These are phyloP conservation scores for Cotoneaster glaucophyllus DNA, from an alignment of 306 rosid genomes.

Conservation along the genomic window DNA sequence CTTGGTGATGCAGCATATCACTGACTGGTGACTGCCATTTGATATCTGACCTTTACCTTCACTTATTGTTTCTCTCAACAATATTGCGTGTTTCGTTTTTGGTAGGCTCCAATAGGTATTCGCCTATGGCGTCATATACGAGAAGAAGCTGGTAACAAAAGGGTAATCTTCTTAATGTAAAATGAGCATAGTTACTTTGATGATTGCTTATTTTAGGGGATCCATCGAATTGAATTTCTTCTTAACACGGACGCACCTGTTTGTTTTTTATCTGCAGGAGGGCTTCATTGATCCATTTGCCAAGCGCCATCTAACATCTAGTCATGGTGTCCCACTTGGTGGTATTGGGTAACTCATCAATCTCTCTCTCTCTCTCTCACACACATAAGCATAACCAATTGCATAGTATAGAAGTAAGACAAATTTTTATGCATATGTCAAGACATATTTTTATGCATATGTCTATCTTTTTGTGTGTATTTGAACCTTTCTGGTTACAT, in stretches of 20 bases:
- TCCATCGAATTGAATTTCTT: constrained; percentile 11
- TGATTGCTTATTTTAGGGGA: constrained; percentile 14
- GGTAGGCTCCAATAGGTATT: constrained; percentile 69
- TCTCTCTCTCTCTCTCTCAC: not conserved
- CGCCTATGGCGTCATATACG: constrained; percentile 58
- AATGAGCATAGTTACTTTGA: constrained; percentile 7
- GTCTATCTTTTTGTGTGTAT: not conserved
- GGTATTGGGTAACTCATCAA: constrained; percentile 71
- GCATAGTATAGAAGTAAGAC: not conserved
- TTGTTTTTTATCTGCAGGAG: constrained; percentile 32
- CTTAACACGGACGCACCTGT: constrained; percentile 7
- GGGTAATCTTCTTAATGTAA: constrained; percentile 38
- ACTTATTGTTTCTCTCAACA: constrained; percentile 4
- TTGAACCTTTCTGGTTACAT: not conserved
- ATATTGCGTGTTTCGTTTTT: constrained; percentile 21
- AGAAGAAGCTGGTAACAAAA: constrained; percentile 68
- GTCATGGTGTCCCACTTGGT: constrained; percentile 82
- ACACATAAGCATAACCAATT: not conserved
- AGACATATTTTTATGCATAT: not conserved
- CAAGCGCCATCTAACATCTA: constrained; percentile 45
- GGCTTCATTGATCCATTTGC: constrained; percentile 57
- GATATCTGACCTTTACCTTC: not conserved
- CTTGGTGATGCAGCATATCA: not conserved
- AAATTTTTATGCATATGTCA: not conserved
- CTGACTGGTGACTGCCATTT: not conserved